Evolutionary conservation across 306 rosid genomes (phyloP), one percentile per base, ranked within the genome.

Genomic region (Gastrolobium bilobum): DNA sequence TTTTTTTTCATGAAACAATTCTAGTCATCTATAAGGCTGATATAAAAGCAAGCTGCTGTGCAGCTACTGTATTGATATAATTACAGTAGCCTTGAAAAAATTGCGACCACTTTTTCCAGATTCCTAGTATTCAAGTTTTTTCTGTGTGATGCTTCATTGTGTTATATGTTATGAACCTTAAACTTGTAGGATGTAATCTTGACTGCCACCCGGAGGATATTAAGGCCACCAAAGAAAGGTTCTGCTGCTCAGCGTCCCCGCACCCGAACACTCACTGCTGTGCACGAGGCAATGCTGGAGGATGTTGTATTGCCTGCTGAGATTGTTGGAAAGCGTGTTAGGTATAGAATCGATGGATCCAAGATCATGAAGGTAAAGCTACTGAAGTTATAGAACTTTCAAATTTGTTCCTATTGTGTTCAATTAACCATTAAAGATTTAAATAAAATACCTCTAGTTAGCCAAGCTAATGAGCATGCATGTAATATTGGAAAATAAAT

Each of bases 151-250:
- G 14, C 50, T n/a, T 68, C 10, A 4, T 70, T 48, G 37, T 58
- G 48, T 35, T 66, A n/a, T 64, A 31, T 52, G 3, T 56, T 73
- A 31, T 42, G 6, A 57, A 14, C 2, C 6, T 38, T 71, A 8
- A 70, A 51, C 47, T 5, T 44, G 71, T 74, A 93, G 98, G 97
- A 93, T 75, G 98, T 89, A 0, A 67, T 93, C 73, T 39, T 93
- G 77, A 84, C 88, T 83, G 98, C 98, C 29, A 93, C 91, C 56
- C 78, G 98, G 37, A 90, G 98, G 83, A 91, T 91, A 10, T 9
- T 88, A 53, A 87, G 98, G 87, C 98, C 98, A 2, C 97, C 98
- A 52, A 91, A 91, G 92, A 93, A 93, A 48, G 98, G 98, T 15
- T 90, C 97, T 4, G 98, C 98, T 34, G 91, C 69, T 20, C 92